phyloP scores from a whole-genome alignment of 345 rosid species.

The Eucalyptus decipiens region DNA sequence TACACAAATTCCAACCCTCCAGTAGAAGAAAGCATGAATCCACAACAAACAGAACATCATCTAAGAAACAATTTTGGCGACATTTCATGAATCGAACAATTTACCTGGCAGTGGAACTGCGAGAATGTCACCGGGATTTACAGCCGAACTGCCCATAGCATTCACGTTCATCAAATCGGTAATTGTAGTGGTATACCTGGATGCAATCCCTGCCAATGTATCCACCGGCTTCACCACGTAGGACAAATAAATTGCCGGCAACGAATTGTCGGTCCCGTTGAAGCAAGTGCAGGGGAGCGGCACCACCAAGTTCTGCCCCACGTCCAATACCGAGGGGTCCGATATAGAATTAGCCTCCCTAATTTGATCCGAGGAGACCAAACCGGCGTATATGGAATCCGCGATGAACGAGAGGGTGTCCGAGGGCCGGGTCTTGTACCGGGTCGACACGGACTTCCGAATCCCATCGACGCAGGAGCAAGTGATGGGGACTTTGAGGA shows the following conservation, averaged over 20 bases:
- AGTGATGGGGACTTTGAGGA: slow-evolving; percentile 63
- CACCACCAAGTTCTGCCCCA: slow-evolving; percentile 57
- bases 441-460: slow-evolving; percentile 64
- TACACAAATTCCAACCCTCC: background rate
- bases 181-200: slow-evolving; percentile 56
- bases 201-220: slow-evolving; percentile 59
- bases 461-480: slow-evolving; percentile 95
- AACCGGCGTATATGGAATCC: slow-evolving; percentile 54
- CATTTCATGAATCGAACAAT: background rate
- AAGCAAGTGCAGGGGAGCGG: slow-evolving; percentile 96
- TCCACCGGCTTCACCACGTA: slow-evolving; percentile 71
- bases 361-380: slow-evolving; percentile 87
- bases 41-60: background rate
- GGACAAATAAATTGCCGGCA: slow-evolving; percentile 78
- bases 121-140: slow-evolving; percentile 67
- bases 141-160: slow-evolving; percentile 77
- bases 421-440: slow-evolving; percentile 77
- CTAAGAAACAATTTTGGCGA: background rate
- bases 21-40: background rate
- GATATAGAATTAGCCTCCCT: slow-evolving; percentile 66
- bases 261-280: slow-evolving; percentile 66
- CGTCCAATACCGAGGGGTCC: slow-evolving; percentile 63
- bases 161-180: slow-evolving; percentile 92
- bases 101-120: slow-evolving; percentile 82
- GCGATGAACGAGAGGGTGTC: slow-evolving; percentile 60